Conservation (phyloP, 1,139 yeast species). For the Geotrichum reessii region DNA sequence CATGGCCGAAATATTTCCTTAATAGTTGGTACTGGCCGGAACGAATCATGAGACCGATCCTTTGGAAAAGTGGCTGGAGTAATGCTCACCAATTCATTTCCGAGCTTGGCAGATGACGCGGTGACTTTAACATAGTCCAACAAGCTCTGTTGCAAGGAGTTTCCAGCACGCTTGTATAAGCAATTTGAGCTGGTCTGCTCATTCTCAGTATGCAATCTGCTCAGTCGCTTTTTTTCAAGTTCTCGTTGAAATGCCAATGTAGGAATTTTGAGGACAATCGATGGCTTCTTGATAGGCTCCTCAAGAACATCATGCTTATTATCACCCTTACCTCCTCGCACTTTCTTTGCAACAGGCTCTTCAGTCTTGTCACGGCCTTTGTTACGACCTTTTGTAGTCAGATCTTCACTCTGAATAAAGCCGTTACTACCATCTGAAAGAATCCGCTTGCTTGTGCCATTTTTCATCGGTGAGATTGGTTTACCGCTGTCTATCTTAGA, state of each 20-base stretch:
- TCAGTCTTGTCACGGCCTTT: not conserved
- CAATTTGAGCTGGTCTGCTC: not conserved
- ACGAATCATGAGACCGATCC: not conserved
- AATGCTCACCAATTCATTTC: too few species aligned
- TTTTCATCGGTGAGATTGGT: not conserved
- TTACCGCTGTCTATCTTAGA: conserved; percentile 21
- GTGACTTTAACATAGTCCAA: not conserved
- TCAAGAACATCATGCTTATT: not conserved
- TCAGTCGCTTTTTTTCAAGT: not conserved
- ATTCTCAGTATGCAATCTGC: not conserved
- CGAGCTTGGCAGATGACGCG: not conserved
- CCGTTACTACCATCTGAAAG: not conserved
- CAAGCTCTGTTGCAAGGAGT: not conserved
- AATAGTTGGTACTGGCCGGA: conserved; percentile 14
- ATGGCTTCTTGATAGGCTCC: not conserved
- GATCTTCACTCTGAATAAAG: not conserved
- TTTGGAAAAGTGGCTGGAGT: too few species aligned
- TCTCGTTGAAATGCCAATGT: not conserved
- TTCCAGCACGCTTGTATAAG: not conserved
- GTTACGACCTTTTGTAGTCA: not conserved
- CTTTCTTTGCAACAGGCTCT: not conserved
- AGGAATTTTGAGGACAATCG: not conserved
- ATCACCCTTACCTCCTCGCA: not conserved
- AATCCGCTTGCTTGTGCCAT: not conserved
- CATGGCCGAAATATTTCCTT: conserved; percentile 39